Evolutionary conservation across 306 rosid genomes (phyloP).

Genomic region (Cucurbita ficifolia): DNA sequence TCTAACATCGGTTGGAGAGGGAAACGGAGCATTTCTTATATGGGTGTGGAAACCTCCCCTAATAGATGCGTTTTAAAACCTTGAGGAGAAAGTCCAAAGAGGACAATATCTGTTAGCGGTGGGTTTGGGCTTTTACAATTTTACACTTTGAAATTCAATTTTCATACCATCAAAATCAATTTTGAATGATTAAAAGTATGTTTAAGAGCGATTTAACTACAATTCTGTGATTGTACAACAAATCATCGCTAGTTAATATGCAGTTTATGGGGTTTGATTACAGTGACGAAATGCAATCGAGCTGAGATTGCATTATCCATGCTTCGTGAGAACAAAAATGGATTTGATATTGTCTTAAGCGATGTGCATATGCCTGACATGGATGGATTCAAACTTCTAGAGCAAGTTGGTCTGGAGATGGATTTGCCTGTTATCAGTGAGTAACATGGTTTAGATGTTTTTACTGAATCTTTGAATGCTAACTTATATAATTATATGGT

Average conservation of each 20-base stretch:
- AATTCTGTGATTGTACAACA: neutral
- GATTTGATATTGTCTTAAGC: conserved; percentile 82
- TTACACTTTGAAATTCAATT: neutral
- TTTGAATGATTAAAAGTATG: neutral
- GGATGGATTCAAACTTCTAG: conserved; percentile 96
- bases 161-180: too few species aligned
- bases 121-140: too few species aligned
- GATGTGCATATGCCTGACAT: conserved; percentile 99
- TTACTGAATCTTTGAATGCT: neutral
- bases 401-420: conserved; percentile 85
- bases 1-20: fast-evolving
- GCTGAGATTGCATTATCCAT: conserved; percentile 63
- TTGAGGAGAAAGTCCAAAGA: too few species aligned
- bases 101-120: too few species aligned
- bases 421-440: conserved; percentile 95
- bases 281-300: conserved; percentile 77
- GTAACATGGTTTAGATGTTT: conserved; percentile 9
- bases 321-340: conserved; percentile 67
- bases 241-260: neutral
- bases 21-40: too few species aligned
- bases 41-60: too few species aligned
- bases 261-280: neutral
- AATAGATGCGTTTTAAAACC: too few species aligned
- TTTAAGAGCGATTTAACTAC: too few species aligned
- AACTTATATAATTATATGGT: neutral